phyloP scores from a whole-genome alignment of 2,329 filamentous ascomycete species.

The Cladosporium sp. region DNA sequence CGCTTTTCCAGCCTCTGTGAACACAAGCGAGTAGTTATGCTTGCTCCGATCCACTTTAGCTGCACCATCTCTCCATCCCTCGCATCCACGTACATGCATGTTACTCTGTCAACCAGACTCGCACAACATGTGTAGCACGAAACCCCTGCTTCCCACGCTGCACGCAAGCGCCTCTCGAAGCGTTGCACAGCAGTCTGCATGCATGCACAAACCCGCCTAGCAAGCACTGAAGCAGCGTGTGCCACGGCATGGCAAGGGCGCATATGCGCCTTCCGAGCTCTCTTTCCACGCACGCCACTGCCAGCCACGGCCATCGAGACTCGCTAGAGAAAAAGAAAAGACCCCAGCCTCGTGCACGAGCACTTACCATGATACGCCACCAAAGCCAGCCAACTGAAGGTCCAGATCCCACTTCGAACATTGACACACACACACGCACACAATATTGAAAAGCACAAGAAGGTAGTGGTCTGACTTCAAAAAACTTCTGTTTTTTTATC shows the following conservation, averaged over 20 bases:
- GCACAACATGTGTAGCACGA: background rate
- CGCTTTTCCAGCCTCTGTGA: background rate
- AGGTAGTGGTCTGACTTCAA: background rate
- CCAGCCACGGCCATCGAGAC: background rate
- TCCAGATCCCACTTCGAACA: background rate
- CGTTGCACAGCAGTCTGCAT: constrained; percentile 6
- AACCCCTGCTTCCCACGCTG: constrained; percentile 11
- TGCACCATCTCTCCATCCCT: background rate
- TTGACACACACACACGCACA: background rate
- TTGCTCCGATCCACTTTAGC: background rate
- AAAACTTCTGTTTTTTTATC: background rate
- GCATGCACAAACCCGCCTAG: background rate
- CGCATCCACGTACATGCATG: background rate
- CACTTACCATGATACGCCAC: background rate
- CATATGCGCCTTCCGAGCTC: background rate
- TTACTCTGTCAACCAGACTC: background rate
- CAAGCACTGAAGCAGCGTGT: background rate
- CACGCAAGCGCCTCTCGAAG: constrained; percentile 15
- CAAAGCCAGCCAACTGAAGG: background rate
- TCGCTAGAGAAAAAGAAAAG: background rate
- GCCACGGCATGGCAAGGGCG: background rate
- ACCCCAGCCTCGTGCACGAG: constrained; percentile 2
- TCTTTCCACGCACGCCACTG: background rate
- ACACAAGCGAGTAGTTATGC: background rate
- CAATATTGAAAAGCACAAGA: background rate